These are phyloP conservation scores for Brasilioporus rufonigricans DNA, from an alignment of 768 basidiomycete genomes.

Conservation along the genomic window DNA sequence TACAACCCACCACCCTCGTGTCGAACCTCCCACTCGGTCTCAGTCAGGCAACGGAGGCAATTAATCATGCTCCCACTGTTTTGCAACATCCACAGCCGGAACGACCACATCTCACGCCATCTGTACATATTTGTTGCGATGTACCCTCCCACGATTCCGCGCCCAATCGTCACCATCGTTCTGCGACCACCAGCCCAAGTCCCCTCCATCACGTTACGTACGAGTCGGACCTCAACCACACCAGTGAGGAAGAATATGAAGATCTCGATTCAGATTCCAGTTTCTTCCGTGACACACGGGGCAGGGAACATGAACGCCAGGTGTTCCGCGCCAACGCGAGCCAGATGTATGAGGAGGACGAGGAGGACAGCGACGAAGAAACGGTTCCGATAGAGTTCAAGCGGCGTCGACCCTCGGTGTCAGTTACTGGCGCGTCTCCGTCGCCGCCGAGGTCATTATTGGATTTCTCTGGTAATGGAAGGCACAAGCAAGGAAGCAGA, in stretches of 20 bases:
- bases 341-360: slow-evolving; percentile 33
- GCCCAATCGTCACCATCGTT: slow-evolving; percentile 27
- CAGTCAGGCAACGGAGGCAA: slow-evolving; percentile 24
- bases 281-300: slow-evolving; percentile 32
- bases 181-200: slow-evolving; percentile 37
- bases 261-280: slow-evolving; percentile 34
- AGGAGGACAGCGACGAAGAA: slow-evolving; percentile 39
- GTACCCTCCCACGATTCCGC: slow-evolving; percentile 21
- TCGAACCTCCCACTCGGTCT: slow-evolving; percentile 36
- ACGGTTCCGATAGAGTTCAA: slow-evolving; percentile 33
- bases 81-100: slow-evolving; percentile 34
- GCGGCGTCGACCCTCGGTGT: slow-evolving; percentile 34
- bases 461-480: slow-evolving; percentile 18
- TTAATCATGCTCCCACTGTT: slow-evolving; percentile 13
- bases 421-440: slow-evolving; percentile 26
- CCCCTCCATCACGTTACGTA: slow-evolving; percentile 37
- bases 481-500: background rate
- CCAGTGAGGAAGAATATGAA: slow-evolving; percentile 33
- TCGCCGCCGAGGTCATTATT: slow-evolving; percentile 17
- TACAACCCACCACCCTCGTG: slow-evolving; percentile 33
- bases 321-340: slow-evolving; percentile 31
- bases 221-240: slow-evolving; percentile 30
- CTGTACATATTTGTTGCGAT: slow-evolving; percentile 26
- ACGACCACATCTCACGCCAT: slow-evolving; percentile 20
- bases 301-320: slow-evolving; percentile 21